Conservation (phyloP, 345 rosid species). For the Firmiana major region DNA sequence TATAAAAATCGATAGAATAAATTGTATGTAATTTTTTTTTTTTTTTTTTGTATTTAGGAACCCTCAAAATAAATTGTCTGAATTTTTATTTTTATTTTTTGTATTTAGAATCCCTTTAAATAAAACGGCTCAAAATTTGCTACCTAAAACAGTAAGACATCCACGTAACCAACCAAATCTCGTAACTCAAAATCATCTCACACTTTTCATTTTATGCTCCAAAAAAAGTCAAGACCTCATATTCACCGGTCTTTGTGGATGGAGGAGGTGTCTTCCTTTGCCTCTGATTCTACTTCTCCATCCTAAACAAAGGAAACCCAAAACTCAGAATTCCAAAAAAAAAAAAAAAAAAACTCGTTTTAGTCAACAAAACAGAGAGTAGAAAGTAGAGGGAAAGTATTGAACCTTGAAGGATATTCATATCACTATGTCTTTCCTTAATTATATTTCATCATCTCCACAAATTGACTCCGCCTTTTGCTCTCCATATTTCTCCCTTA, state of each 20-base stretch:
- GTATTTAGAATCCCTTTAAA: too few relatives aligned
- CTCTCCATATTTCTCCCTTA: conserved; percentile 42
- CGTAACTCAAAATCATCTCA: too few relatives aligned
- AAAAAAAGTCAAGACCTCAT: too few relatives aligned
- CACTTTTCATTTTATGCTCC: conserved; percentile 1
- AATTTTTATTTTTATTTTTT: too few relatives aligned
- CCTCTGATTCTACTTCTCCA: conserved; percentile 17
- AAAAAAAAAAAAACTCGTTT: not conserved
- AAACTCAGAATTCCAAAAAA: not conserved
- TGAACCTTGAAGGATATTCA: not conserved
- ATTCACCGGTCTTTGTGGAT: conserved; percentile 16
- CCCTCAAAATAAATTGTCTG: too few relatives aligned
- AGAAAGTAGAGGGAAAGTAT: not conserved
- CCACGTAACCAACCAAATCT: too few relatives aligned
- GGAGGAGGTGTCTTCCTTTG: conserved; percentile 32
- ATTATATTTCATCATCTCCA: conserved; percentile 32
- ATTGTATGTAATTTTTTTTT: too few relatives aligned
- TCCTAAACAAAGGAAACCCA: conserved; percentile 8
- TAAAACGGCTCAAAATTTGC: too few relatives aligned
- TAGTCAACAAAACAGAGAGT: not conserved
- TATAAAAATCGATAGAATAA: too few relatives aligned
- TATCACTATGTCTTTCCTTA: conserved; percentile 32
- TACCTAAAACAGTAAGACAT: too few relatives aligned
- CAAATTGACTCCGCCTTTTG: conserved; percentile 22
- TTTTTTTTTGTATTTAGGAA: too few relatives aligned